phyloP scores from a whole-genome alignment of 2,329 filamentous ascomycete species.

The Verticillium longisporum region DNA sequence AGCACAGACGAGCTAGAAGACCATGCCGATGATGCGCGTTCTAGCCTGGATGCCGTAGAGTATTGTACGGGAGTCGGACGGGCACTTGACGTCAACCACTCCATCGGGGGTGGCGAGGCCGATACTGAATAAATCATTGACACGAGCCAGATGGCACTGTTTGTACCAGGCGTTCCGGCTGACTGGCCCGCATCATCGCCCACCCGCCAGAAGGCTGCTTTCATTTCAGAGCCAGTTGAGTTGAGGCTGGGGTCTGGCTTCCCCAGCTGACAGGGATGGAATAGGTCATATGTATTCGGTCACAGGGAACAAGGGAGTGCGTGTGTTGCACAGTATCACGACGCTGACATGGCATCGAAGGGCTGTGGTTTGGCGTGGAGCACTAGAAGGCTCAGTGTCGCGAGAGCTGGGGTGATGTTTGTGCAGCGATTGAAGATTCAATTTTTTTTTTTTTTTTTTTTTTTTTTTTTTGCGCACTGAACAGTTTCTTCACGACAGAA shows the following conservation, averaged over 20 bases:
- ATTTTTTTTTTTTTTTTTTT: background rate
- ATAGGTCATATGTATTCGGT: background rate
- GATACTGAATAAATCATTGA: constrained; percentile 2
- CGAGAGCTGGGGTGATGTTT: no score
- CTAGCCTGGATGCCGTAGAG: background rate
- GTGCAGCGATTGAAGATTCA: no score
- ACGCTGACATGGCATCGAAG: background rate
- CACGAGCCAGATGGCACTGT: background rate
- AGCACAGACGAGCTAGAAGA: background rate
- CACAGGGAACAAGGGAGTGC: background rate
- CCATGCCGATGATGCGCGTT: background rate
- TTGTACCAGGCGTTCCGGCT: no score
- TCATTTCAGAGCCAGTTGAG: no score
- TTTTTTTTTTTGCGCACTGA: background rate
- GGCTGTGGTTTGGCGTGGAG: no score
- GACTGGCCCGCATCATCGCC: no score
- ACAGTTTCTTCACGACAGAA: no score
- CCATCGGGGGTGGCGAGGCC: constrained; percentile 7
- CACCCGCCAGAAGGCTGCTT: no score
- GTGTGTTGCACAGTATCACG: background rate
- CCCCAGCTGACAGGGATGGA: background rate
- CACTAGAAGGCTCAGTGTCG: no score
- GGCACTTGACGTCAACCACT: background rate
- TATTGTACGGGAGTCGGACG: background rate
- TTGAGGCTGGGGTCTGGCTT: no score